Conservation (phyloP, 768 basidiomycete species). For the Lyophyllum decastes region DNA sequence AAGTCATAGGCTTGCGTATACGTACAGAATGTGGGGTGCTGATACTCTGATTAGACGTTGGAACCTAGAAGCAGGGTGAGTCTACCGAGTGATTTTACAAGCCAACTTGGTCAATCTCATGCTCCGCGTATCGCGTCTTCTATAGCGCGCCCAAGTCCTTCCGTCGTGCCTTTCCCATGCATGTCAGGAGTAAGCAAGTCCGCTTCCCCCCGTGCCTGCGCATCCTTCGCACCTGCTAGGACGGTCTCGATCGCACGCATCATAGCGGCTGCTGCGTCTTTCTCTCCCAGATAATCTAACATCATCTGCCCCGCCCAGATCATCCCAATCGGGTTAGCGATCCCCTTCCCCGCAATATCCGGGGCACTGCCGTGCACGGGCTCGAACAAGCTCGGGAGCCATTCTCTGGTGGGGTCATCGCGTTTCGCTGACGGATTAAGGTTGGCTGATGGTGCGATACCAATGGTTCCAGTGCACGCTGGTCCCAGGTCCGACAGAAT, state of each 20-base stretch:
- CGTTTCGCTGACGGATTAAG: conserved; percentile 39
- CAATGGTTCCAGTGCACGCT: conserved; percentile 55
- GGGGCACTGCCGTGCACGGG: conserved; percentile 61
- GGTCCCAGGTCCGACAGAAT: conserved; percentile 60
- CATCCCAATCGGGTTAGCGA: conserved; percentile 57
- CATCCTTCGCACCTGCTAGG: conserved; percentile 27
- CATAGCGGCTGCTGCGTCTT: conserved; percentile 37
- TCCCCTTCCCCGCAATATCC: conserved; percentile 54
- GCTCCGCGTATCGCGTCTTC: conserved; percentile 23
- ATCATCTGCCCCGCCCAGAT: conserved; percentile 63
- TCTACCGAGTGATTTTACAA: no score
- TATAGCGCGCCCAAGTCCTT: conserved; percentile 32
- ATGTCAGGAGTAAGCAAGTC: conserved; percentile 39
- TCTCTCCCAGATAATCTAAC: conserved; percentile 43
- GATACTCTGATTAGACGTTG: no score
- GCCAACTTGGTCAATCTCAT: not conserved
- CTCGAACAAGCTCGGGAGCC: conserved; percentile 53
- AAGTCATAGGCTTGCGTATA: no score
- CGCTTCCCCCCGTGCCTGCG: conserved; percentile 13
- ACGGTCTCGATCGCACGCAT: conserved; percentile 43
- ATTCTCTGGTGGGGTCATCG: conserved; percentile 34
- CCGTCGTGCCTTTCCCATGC: conserved; percentile 38
- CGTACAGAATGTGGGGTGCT: no score
- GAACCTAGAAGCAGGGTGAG: no score
- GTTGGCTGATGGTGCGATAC: conserved; percentile 56